Conservation (phyloP, 441 rosid species). For the Populus hybrid region DNA sequence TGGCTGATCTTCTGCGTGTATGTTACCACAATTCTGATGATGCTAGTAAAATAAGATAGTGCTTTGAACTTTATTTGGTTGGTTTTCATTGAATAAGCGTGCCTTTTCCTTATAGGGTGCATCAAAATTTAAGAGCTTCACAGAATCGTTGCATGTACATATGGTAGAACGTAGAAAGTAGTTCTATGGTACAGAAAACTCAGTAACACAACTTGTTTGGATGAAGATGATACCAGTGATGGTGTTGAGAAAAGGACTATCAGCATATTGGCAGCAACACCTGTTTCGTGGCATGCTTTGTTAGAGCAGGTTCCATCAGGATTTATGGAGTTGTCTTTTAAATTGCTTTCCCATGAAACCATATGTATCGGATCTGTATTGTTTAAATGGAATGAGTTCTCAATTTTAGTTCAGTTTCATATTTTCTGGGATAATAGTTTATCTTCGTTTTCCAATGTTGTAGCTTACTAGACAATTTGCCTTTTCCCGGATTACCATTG, state of each 20-base stretch:
- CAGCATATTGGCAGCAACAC: constrained; percentile 57
- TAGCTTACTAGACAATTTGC: neutral
- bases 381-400: neutral
- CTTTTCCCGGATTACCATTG: neutral
- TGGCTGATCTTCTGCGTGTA: constrained; percentile 90
- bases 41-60: constrained; percentile 8
- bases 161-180: constrained; percentile 94
- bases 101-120: constrained; percentile 52
- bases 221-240: constrained; percentile 31
- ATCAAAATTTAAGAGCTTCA: constrained; percentile 68
- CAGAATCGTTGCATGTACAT: constrained; percentile 73
- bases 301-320: constrained; percentile 83
- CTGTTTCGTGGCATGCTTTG: constrained; percentile 73
- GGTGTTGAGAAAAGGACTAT: constrained; percentile 35
- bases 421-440: neutral
- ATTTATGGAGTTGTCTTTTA: constrained; percentile 49
- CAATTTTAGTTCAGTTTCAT: neutral
- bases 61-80: neutral
- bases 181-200: constrained; percentile 75
- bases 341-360: constrained; percentile 9
- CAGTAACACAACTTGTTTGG: constrained; percentile 57
- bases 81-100: constrained; percentile 3
- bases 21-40: constrained; percentile 19
- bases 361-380: neutral
- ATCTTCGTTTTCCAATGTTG: neutral